Percentiles rank a stretch among this genome's conserved stretches.
Conservation (phyloP, 2,329 filamentous ascomycete genomes). For the Fusarium irregulare region DNA sequence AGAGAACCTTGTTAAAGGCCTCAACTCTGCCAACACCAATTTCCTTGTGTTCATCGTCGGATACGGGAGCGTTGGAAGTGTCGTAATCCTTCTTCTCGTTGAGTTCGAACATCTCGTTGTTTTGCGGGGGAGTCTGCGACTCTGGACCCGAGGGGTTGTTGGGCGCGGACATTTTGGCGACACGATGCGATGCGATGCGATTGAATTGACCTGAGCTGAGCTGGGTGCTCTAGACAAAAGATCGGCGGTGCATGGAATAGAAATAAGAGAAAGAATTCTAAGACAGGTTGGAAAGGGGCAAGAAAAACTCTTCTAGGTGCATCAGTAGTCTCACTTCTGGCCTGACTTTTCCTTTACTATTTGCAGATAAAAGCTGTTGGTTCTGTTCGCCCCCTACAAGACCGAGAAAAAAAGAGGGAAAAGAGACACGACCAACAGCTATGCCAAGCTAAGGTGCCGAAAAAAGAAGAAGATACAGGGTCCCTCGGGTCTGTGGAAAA, state of each 20-base stretch:
- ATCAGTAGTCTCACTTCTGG: background rate
- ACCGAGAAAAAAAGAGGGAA: background rate
- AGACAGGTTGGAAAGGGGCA: background rate
- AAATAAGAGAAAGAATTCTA: background rate
- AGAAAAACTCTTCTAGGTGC: background rate
- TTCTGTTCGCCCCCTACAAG: background rate
- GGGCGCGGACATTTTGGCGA: conserved; percentile 14
- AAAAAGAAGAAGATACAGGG: conserved; percentile 2
- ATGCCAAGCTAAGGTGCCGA: background rate
- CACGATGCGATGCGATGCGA: background rate
- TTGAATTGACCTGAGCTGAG: background rate
- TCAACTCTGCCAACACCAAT: conserved; percentile 52
- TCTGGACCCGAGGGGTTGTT: conserved; percentile 8
- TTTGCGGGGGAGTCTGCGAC: background rate
- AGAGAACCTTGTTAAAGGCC: conserved; percentile 55
- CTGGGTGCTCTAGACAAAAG: background rate
- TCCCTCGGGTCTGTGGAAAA: conserved; percentile 1
- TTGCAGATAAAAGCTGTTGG: conserved; percentile 1
- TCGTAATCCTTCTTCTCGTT: conserved; percentile 25
- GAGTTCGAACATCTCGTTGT: conserved; percentile 17
- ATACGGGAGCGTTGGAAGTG: conserved; percentile 18
- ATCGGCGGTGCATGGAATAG: conserved; percentile 1
- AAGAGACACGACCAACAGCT: conserved; percentile 13
- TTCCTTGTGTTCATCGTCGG: conserved; percentile 24
- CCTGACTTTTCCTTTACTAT: conserved; percentile 8